These are phyloP conservation scores for Danielia oregonensis DNA, from an alignment of 805 yeast species.

Conservation along the genomic window DNA sequence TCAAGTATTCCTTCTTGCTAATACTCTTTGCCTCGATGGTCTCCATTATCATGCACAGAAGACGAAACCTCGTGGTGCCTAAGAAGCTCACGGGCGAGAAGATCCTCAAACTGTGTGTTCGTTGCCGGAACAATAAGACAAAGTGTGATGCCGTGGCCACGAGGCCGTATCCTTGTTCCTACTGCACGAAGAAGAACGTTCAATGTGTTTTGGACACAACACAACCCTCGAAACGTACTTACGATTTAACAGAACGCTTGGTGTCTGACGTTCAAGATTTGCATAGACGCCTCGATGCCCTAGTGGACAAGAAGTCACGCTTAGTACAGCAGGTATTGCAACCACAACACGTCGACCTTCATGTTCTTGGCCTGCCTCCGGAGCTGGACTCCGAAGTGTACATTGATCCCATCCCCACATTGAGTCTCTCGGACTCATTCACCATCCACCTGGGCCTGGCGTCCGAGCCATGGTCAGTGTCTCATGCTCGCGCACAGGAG, in stretches of 20 bases:
- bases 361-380: constrained; percentile 4
- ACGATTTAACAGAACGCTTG: constrained; percentile 11
- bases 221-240: constrained; percentile 11
- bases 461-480: constrained; percentile 8
- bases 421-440: constrained; percentile 10
- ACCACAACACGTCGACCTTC: constrained; percentile 5
- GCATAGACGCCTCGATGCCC: constrained; percentile 11
- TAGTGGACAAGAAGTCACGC: constrained; percentile 9
- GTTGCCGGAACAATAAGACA: constrained; percentile 65
- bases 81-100: constrained; percentile 13
- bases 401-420: constrained; percentile 16
- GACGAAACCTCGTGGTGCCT: constrained; percentile 10
- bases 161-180: constrained; percentile 54
- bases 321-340: constrained; percentile 7
- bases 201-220: constrained; percentile 55
- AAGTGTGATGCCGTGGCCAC: constrained; percentile 56
- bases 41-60: constrained; percentile 15
- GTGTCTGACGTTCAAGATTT: constrained; percentile 12
- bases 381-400: constrained; percentile 4
- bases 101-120: constrained; percentile 49
- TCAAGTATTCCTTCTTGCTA: constrained; percentile 5
- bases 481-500: constrained; percentile 8
- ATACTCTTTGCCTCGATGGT: constrained; percentile 13
- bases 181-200: constrained; percentile 49
- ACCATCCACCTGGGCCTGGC: constrained; percentile 13